Conservation (phyloP, 2,329 filamentous ascomycete genomes). For the Colletotrichum sansevieriae region DNA sequence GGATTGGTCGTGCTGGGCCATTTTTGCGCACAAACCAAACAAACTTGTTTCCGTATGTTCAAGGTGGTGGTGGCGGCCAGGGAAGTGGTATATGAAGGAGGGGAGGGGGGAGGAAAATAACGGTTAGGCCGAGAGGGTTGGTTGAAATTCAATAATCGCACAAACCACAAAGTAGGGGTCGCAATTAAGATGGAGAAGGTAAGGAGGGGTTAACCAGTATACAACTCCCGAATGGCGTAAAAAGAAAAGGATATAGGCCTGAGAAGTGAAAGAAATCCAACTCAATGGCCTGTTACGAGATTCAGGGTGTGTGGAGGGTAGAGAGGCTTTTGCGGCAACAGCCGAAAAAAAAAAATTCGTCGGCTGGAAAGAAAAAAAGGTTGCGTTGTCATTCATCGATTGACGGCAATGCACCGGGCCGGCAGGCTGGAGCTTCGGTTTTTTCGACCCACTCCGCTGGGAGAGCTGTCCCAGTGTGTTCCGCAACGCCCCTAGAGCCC, state of each 20-base stretch:
- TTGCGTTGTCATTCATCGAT: constrained; percentile 39
- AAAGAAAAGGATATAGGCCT: constrained; percentile 12
- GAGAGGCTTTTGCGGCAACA: constrained; percentile 10
- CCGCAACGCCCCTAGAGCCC: background rate
- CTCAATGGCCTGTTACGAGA: constrained; percentile 20
- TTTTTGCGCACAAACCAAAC: constrained; percentile 8
- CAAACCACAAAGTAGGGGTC: constrained; percentile 32
- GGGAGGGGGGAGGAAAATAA: background rate
- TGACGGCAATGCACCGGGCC: constrained; percentile 41
- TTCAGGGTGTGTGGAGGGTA: constrained; percentile 18
- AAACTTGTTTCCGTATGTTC: background rate
- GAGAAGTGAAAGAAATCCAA: constrained; percentile 13
- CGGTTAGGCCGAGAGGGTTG: constrained; percentile 23
- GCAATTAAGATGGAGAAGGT: constrained; percentile 26
- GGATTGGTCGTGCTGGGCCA: constrained; percentile 38
- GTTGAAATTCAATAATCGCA: constrained; percentile 35
- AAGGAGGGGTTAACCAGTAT: constrained; percentile 23
- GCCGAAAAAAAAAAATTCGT: constrained; percentile 29
- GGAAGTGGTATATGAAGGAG: background rate
- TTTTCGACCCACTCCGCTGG: constrained; percentile 30
- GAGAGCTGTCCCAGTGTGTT: constrained; percentile 9
- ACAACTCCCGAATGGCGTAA: constrained; percentile 20
- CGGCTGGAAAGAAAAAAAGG: constrained; percentile 26
- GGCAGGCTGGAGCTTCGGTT: constrained; percentile 37
- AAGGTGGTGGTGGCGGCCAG: constrained; percentile 1